These are phyloP conservation scores for Immersiella caudata DNA, from an alignment of 495 filamentous ascomycete genomes.

Conservation along the genomic window DNA sequence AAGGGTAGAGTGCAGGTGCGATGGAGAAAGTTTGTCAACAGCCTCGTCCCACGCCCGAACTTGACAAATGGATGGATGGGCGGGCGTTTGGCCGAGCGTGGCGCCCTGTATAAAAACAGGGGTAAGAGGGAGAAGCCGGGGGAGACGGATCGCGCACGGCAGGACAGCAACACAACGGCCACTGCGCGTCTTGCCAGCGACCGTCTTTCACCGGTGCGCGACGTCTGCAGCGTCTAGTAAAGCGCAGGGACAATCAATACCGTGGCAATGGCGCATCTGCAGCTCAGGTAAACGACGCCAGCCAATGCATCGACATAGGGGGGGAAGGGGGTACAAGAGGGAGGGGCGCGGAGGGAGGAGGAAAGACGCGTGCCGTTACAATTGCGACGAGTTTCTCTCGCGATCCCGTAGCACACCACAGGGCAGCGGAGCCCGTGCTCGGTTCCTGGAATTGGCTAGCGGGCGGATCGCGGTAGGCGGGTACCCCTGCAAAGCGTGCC, in stretches of 20 bases:
- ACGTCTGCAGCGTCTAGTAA: neutral
- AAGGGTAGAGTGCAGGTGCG: constrained; percentile 8
- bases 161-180: neutral
- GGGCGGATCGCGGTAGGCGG: constrained; percentile 28
- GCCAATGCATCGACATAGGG: constrained; percentile 17
- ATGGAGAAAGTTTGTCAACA: constrained; percentile 4
- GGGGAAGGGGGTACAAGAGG: constrained; percentile 6
- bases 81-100: neutral
- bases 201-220: neutral
- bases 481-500: constrained; percentile 17
- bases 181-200: neutral
- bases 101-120: neutral
- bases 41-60: neutral
- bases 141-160: neutral
- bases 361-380: constrained; percentile 37
- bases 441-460: constrained; percentile 31
- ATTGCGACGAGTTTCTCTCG: constrained; percentile 25
- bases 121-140: neutral
- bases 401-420: constrained; percentile 17
- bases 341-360: constrained; percentile 21
- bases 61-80: neutral
- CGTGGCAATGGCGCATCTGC: neutral
- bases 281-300: neutral
- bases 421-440: constrained; percentile 13
- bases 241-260: neutral